phyloP scores from a whole-genome alignment of 2,329 filamentous ascomycete species.

The Pestalotiopsis sp. region DNA sequence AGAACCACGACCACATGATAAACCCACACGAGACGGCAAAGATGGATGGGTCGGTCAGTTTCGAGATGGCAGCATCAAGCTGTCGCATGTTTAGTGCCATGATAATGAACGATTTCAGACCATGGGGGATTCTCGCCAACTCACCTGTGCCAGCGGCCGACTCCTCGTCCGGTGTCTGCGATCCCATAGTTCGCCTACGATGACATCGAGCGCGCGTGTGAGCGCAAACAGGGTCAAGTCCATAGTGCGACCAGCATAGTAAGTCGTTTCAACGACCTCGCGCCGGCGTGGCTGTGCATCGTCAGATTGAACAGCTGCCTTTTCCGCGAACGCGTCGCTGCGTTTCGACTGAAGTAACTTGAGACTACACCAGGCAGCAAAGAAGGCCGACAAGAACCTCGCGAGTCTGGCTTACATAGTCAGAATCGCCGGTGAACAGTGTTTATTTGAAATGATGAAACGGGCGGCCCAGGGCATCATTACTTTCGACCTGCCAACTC shows the following conservation, averaged over 20 bases:
- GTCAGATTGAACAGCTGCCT: constrained; percentile 32
- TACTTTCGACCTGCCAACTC: constrained; percentile 19
- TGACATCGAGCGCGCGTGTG: constrained; percentile 71
- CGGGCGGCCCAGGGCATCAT: neutral
- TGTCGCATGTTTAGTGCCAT: constrained; percentile 26
- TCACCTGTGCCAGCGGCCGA: constrained; percentile 48
- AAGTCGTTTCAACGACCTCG: constrained; percentile 21
- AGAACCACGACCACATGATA: constrained; percentile 92
- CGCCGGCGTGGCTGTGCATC: constrained; percentile 18
- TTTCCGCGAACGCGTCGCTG: constrained; percentile 45
- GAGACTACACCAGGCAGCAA: constrained; percentile 60
- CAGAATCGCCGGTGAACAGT: neutral
- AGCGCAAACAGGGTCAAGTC: constrained; percentile 81
- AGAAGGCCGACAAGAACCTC: constrained; percentile 59
- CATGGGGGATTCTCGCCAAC: constrained; percentile 33
- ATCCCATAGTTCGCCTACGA: constrained; percentile 68
- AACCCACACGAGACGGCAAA: constrained; percentile 74
- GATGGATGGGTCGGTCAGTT: constrained; percentile 65
- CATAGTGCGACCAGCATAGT: constrained; percentile 70
- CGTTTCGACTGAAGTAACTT: constrained; percentile 60
- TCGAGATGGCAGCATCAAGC: constrained; percentile 43
- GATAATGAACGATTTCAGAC: neutral
- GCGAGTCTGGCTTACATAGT: constrained; percentile 46
- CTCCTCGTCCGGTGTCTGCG: constrained; percentile 44
- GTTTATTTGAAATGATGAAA: constrained; percentile 10